Conservation (phyloP, 495 filamentous ascomycete species). For the Penicillium angulare region DNA sequence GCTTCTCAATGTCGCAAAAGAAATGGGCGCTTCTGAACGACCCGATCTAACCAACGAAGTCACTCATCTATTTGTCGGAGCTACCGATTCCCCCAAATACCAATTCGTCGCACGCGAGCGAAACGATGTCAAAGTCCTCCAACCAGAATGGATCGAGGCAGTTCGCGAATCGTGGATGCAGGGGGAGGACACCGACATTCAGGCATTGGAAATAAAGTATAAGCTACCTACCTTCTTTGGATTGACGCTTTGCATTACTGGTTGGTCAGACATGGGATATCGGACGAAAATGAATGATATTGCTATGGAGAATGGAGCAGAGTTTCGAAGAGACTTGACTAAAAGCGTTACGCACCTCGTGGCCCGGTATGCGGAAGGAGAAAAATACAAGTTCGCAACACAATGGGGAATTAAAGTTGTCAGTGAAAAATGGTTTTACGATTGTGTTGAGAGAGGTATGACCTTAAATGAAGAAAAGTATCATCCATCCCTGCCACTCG, state of each 20-base stretch:
- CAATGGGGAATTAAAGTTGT: conserved; percentile 78
- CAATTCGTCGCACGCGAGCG: conserved; percentile 89
- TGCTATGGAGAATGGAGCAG: conserved; percentile 66
- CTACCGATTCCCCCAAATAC: conserved; percentile 87
- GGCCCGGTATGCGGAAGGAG: conserved; percentile 71
- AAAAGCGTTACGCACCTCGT: conserved; percentile 81
- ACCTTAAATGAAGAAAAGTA: conserved; percentile 81
- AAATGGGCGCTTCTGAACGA: conserved; percentile 85
- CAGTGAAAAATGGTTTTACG: conserved; percentile 76
- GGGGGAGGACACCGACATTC: conserved; percentile 75
- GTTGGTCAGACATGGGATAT: conserved; percentile 74
- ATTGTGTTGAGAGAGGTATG: conserved; percentile 91
- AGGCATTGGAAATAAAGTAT: conserved; percentile 59
- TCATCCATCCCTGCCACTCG: conserved; percentile 64
- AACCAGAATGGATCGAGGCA: conserved; percentile 78
- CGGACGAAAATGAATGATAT: conserved; percentile 65
- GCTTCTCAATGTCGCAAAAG: conserved; percentile 62
- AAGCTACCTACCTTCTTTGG: conserved; percentile 58
- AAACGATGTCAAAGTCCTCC: conserved; percentile 77
- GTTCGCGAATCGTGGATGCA: conserved; percentile 78
- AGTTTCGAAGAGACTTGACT: conserved; percentile 83
- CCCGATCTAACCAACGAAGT: conserved; percentile 94
- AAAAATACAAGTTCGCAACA: conserved; percentile 83
- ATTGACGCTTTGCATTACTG: conserved; percentile 82
- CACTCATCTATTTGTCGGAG: conserved; percentile 90